Base-by-base conservation (phyloP, 1,139 yeast species). In the Geotrichum carabidarum region DNA sequence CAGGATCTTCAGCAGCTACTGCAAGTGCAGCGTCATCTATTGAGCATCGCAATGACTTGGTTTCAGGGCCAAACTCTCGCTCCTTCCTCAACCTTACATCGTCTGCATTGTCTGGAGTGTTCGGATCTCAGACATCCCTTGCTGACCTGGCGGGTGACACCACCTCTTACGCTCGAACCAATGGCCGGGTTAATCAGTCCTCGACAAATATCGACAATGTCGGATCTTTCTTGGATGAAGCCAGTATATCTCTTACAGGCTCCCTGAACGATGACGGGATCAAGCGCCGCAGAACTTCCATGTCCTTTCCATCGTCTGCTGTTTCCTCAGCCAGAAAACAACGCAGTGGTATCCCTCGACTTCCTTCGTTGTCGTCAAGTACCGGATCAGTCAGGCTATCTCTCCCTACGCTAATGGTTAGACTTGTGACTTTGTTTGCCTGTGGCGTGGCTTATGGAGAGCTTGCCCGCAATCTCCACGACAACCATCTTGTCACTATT, bases 71-170 rank as follows among this genome's bases (percentile, higher is more conserved):
- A 12, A 34, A 48, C 12, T 52, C 58, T 9, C 40, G 49, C 18
- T 64, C 68, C 37, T 65, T 63, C 49, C 57, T 58, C 27, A 64
- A 64, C 50, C 63, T 65, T 38, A 67, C 68, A 22, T 57, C 64
- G 8, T 62, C 66, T n/a, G 69, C 74, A 4, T 61, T 71, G 7
- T 59, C 67, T 4, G 70, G 70, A 8, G 72, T 71, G 14, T 71
- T 71, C 58, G 74, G 74, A 22, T 70, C 74, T 8, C 65, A 66
- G 44, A 70, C 67, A 7, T 68, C 72, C 18, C 64, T 71, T 44
- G 70, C 73, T 1, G 74, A 71, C 56, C 63, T 71, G 35, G 65
- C 64, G 31, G 74, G 74, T n/a, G 74, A 71, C 44, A 56, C 37
- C 22, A 3, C 50, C 15, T 32, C 55, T 12, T 14, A 30, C 2